Evolutionary conservation across 768 basidiomycete species (phyloP), one percentile per base, ranked within the genome.

Genomic region (Mycena leptocephala): DNA sequence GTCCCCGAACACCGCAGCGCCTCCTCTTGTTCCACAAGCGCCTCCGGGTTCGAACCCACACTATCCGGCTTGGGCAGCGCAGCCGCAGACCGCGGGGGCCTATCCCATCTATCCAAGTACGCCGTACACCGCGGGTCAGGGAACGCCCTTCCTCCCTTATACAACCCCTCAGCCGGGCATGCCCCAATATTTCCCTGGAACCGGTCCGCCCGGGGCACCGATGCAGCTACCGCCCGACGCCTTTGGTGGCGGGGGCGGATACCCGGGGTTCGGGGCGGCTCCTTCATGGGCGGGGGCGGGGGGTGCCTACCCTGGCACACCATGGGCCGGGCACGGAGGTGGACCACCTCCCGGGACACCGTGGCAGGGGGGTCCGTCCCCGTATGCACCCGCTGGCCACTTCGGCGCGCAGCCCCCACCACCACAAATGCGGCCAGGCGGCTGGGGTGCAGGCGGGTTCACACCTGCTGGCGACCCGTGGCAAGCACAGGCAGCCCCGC

Each of bases 61-160:
- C 14, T 78, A 73, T 51, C 85, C 84, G 1, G 61, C 79, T 30
- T 89, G 88, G 88, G 79, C 84, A 41, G 78, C 83, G 35, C 78
- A 81, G 9, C 82, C 84, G 24, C 85, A 85, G 70, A 77, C 79
- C 2, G 81, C 86, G 0, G 83, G 81, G 70, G 80, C 80, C 56
- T 89, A 87, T 69, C 87, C 88, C 6, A 46, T 68, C 24, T 88
- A 88, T 69, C 85, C 86, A 1, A 71, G 76, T 20, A 84, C 87
- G 18, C 88, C 88, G 6, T 86, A 86, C 41, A 86, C 83, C 43
- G 64, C 79, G 3, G 59, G n/a, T 1, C 22, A 4, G 3, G 37
- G 32, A 16, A 84, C 85, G 9, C 86, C 86, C 1, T 88, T 85
- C 64, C 85, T 89, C 30, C 88, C 88, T 2, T 77, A 79, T 14